Evolutionary conservation across 768 basidiomycete genomes (phyloP), one percentile per base, ranked within the genome.

Genomic region (Sporobolomyces phaffii): DNA sequence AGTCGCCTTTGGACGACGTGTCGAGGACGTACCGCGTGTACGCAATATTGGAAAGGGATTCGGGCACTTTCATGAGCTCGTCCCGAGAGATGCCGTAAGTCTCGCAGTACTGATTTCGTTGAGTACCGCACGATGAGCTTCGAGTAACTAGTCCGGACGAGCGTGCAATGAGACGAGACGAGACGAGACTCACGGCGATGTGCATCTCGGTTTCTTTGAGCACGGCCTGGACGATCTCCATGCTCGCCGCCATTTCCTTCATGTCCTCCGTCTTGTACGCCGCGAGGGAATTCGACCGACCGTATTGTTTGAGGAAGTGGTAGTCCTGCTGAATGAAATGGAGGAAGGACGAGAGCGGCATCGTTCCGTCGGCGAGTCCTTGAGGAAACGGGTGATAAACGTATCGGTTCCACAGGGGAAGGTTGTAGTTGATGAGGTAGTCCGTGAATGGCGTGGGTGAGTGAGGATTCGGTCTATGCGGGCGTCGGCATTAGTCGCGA

Each of bases 281-380:
- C 1, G 92, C 83, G 0, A 93, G 80, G 18, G 88, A 85, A 62
- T 90, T 85, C n/a, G 87, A 87, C 26, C 90, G 83, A 1, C 87
- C 85, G 73, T 93, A 93, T 77, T 91, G 91, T 72, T 72, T 72
- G 48, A 72, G 59, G 51, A 68, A 72, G 50, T 68, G 65, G 54
- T 90, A 90, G 74, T 91, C 90, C 72, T 91, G 90, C 89, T 86
- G 87, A 77, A 94, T 86, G 75, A 93, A 96, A 74, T 91, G 86
- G 18, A 87, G 73, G 76, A 94, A 97, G 26, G 81, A 78, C n/a
- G 83, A 80, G 43, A 77, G 78, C 0, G 84, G 80, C 3, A 93
- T 82, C 0, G 84, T 86, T 0, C 90, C 91, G 56, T 81, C 78
- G 1, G 87, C 91, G 0, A 96, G 81, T 53, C 84, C 83, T 60